A percentile compares a stretch with the other conserved stretches of the same genome.
phyloP scores from a whole-genome alignment of 2,329 filamentous ascomycete genomes.

The Colletotrichum incanum region DNA sequence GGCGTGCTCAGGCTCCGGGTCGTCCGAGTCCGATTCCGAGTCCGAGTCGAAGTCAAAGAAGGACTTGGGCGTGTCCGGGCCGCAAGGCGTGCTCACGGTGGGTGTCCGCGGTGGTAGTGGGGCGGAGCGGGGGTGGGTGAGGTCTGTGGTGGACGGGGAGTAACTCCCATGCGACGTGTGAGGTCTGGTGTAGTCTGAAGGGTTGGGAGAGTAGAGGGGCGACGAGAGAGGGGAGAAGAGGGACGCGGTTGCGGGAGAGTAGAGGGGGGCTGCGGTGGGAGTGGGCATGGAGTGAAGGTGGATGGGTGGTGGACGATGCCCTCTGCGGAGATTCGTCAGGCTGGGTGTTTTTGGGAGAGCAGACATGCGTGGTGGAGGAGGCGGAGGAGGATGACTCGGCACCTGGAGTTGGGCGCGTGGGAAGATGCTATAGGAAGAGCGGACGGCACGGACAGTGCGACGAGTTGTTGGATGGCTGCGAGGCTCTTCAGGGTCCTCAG shows the following conservation, averaged over 20 bases:
- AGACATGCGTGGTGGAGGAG: conserved; percentile 26
- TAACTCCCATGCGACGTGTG: conserved; percentile 36
- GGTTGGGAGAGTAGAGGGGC: conserved; percentile 31
- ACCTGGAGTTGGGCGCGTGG: conserved; percentile 31
- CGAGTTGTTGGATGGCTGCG: conserved; percentile 38
- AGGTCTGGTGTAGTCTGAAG: conserved; percentile 29
- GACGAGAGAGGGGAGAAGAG: conserved; percentile 39
- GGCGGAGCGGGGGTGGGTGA: conserved; percentile 41
- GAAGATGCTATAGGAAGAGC: conserved; percentile 44
- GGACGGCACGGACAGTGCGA: conserved; percentile 43
- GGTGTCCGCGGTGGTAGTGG: conserved; percentile 33
- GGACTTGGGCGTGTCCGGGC: conserved; percentile 29
- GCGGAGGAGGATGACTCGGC: conserved; percentile 28
- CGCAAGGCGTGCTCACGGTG: background rate
- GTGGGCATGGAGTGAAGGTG: conserved; percentile 41
- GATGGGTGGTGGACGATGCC: conserved; percentile 40
- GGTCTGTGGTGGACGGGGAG: conserved; percentile 32
- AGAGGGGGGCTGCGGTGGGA: conserved; percentile 12
- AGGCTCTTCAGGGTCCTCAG: background rate
- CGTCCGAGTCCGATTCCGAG: conserved; percentile 41
- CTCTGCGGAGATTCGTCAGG: conserved; percentile 31
- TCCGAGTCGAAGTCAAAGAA: conserved; percentile 45
- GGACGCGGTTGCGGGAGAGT: conserved; percentile 36
- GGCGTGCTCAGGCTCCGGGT: conserved; percentile 33
- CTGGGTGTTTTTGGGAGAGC: conserved; percentile 18